Conservation (phyloP, 805 yeast species). For the Metschnikowia proteae region DNA sequence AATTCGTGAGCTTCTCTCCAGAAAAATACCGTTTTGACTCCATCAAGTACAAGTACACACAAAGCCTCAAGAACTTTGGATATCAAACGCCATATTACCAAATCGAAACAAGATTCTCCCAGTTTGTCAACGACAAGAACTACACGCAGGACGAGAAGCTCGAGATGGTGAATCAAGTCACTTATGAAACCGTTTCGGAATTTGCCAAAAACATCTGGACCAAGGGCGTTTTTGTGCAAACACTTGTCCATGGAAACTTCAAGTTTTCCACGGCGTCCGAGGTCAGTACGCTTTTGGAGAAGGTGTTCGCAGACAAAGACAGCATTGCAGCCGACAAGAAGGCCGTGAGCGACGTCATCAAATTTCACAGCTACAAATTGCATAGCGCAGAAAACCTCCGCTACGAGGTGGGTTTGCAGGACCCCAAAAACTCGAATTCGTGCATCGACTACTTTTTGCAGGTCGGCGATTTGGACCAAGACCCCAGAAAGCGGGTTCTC, state of each 20-base stretch:
- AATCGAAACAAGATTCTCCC: slow-evolving; percentile 58
- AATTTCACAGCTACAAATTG: slow-evolving; percentile 38
- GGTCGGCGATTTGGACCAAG: slow-evolving; percentile 40
- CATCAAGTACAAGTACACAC: slow-evolving; percentile 57
- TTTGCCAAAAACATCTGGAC: slow-evolving; percentile 50
- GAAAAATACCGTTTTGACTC: slow-evolving; percentile 59
- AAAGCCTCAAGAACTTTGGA: slow-evolving; percentile 65
- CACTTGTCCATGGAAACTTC: slow-evolving; percentile 74
- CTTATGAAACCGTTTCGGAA: slow-evolving; percentile 46
- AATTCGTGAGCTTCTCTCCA: slow-evolving; percentile 48
- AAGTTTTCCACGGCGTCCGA: slow-evolving; percentile 49
- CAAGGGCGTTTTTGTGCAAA: slow-evolving; percentile 62
- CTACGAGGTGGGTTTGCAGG: slow-evolving; percentile 52
- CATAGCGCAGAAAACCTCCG: slow-evolving; percentile 39
- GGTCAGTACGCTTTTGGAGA: slow-evolving; percentile 42
- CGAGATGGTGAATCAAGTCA: slow-evolving; percentile 39
- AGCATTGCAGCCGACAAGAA: slow-evolving; percentile 19
- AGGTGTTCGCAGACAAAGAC: slow-evolving; percentile 24
- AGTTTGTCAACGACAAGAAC: slow-evolving; percentile 66
- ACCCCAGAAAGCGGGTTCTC: slow-evolving; percentile 38
- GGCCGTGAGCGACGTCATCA: slow-evolving; percentile 14
- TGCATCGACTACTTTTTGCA: slow-evolving; percentile 79
- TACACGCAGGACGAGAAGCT: slow-evolving; percentile 65
- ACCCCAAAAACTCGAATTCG: slow-evolving; percentile 72
- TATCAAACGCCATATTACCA: slow-evolving; percentile 77